Base-by-base conservation (phyloP, 1,284 basidiomycete genomes). In the Marasmius fiardii region DNA sequence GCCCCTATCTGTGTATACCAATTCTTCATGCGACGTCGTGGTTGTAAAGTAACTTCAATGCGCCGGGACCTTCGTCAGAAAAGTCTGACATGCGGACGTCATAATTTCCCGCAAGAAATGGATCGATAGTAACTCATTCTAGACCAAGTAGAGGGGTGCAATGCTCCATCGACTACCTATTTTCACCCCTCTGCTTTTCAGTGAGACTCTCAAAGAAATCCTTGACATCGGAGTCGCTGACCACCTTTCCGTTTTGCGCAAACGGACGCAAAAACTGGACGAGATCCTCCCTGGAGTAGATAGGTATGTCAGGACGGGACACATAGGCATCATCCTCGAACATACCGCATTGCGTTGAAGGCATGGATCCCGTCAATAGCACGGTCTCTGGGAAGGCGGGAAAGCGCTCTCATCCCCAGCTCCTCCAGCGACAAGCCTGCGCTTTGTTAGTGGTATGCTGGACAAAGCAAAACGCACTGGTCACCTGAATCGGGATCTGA, bases 351-450 rank as follows among this genome's bases (percentile, higher is more conserved):
- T 54, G 79, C 74, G 63, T 91, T 90, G 70, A 89, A 92, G 1
- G 88, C 90, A 54, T 83, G 79, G 34, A 92, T 90, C 1, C 90
- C 88, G 63, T 92, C 86, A 55, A 92, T 80, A 1, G 88, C 88
- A 49, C 76, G 80, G 52, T 90, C 90, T 54, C 88, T 83, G 47
- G 90, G 90, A 26, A 92, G 67, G 45, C 78, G 75, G 51, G 79
- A 73, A 12, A 92, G 71, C 1, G 90, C 90, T 47, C 88, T 85
- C 75, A 90, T 78, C 8, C 90, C 90, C 3, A 92, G 77, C 64
- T 90, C 88, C 67, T 92, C 90, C 37, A 92, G 71, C 14, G 88
- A 88, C 48, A 89, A 71, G 28, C 80, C 88, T 88, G 59, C 11
- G 24, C 23, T 16, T 39, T 56, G 55, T 58, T 54, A 50, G 55